Percentiles rank a stretch among this genome's conserved stretches.
phyloP scores from a whole-genome alignment of 768 basidiomycete species.

The Boletellus ananiceps region DNA sequence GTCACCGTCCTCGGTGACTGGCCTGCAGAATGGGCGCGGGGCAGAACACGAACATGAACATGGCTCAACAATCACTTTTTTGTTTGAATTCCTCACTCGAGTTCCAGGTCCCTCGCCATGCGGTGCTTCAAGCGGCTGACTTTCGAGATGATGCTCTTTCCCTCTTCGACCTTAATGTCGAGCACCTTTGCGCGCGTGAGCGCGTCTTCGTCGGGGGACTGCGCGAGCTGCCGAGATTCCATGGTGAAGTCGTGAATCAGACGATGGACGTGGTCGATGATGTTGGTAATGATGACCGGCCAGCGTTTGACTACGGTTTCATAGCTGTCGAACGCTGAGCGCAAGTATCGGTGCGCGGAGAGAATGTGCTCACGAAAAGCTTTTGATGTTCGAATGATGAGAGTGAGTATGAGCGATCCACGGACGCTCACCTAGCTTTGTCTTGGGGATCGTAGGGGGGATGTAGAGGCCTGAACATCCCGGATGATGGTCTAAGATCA shows the following conservation, averaged over 20 bases:
- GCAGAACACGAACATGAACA: background rate
- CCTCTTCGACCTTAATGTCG: conserved; percentile 59
- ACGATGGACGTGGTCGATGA: conserved; percentile 74
- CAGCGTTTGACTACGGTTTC: conserved; percentile 77
- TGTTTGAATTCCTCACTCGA: conserved; percentile 47
- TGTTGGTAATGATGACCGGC: conserved; percentile 77
- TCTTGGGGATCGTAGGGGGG: conserved; percentile 75
- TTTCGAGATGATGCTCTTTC: conserved; percentile 69
- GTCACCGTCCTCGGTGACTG: conserved; percentile 73
- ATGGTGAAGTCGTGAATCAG: conserved; percentile 59
- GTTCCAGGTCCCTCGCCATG: conserved; percentile 70
- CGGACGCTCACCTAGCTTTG: conserved; percentile 47
- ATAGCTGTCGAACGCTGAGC: conserved; percentile 43
- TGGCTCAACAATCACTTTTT: too few species aligned
- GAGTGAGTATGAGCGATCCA: background rate
- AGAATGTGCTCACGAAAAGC: conserved; percentile 54
- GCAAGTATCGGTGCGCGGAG: too few species aligned
- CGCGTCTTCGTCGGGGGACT: background rate
- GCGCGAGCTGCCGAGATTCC: conserved; percentile 26
- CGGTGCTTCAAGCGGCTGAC: conserved; percentile 80
- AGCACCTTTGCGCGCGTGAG: conserved; percentile 23
- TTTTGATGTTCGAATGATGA: conserved; percentile 24
- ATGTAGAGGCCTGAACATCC: conserved; percentile 49
- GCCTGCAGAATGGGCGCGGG: conserved; percentile 36
- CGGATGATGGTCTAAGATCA: background rate